Base-by-base conservation (phyloP, 768 basidiomycete species). In the Mycena chlorophos region DNA sequence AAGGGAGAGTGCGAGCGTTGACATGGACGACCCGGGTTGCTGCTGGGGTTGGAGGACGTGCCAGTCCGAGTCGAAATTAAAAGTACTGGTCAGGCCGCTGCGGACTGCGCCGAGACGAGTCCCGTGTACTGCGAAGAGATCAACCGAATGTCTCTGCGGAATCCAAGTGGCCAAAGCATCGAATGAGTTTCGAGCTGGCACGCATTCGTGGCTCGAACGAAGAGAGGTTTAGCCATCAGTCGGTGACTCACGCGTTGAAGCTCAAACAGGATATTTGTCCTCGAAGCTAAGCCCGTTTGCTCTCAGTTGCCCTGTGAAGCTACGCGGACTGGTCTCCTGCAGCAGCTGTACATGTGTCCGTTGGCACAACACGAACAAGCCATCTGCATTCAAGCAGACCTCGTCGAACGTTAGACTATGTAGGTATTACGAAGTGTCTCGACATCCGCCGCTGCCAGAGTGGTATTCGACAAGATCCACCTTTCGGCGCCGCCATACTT, bases 401-500 rank as follows among this genome's bases (percentile, higher is more conserved):
- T n/a, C n/a, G n/a, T n/a, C n/a, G n/a, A n/a, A n/a, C n/a, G n/a
- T n/a, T n/a, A n/a, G n/a, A n/a, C n/a, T n/a, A n/a, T n/a, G n/a
- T n/a, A 48, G 30, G 53, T 58, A 37, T 46, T 52, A 8, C 46
- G 49, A 30, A 57, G 48, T 16, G 30, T 39, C 13, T 40, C 47
- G 34, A 75, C 54, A 54, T 76, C 74, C 3, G 63, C 62, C 12
- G 68, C 69, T 23, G 61, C 66, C 47, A 78, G 61, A 23, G 58
- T 65, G 4, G 69, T 69, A 34, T 68, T 51, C 3, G 56, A 56
- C 49, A 64, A 68, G 13, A 77, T 43, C 58, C 74, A 78, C 4
- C 57, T 63, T 38, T 75, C 75, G 16, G 68, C 71, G 22, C 70
- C 68, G 43, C 75, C 74, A 58, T 71, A 75, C 50, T 70, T 69